Evolutionary conservation across 2,329 filamentous ascomycete species (phyloP).

Genomic region (Epichloe amarillans): DNA sequence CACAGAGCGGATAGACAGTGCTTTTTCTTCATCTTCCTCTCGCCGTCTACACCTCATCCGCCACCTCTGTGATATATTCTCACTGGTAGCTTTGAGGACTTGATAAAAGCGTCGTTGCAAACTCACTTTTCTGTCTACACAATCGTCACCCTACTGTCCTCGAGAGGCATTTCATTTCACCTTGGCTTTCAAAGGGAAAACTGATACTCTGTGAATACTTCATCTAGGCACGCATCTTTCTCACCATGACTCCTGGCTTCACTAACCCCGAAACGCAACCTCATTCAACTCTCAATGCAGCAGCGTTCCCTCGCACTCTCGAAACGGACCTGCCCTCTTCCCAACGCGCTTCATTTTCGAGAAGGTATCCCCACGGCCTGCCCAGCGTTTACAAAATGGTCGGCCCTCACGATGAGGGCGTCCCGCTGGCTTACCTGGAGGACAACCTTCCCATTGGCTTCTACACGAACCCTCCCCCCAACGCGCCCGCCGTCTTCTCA

Average conservation of each 20-base stretch:
- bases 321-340: conserved; percentile 12
- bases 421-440: conserved; percentile 20
- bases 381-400: conserved; percentile 23
- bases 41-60: too few relatives aligned
- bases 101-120: background rate
- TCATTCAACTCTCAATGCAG: background rate
- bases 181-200: background rate
- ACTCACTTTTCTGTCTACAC: background rate
- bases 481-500: conserved; percentile 26
- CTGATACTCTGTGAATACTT: background rate
- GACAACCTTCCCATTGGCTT: conserved; percentile 23
- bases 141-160: too few relatives aligned
- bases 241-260: conserved; percentile 1
- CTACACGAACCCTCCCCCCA: conserved; percentile 20
- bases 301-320: conserved; percentile 10
- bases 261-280: background rate
- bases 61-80: background rate
- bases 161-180: too few relatives aligned
- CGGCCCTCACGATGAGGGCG: conserved; percentile 11
- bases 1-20: too few relatives aligned
- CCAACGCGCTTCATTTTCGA: conserved; percentile 14
- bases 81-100: background rate
- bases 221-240: background rate
- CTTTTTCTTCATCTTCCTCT: background rate
- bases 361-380: conserved; percentile 23